Conservation (phyloP, 2,329 filamentous ascomycete genomes). For the Karstenula rhodostoma region DNA sequence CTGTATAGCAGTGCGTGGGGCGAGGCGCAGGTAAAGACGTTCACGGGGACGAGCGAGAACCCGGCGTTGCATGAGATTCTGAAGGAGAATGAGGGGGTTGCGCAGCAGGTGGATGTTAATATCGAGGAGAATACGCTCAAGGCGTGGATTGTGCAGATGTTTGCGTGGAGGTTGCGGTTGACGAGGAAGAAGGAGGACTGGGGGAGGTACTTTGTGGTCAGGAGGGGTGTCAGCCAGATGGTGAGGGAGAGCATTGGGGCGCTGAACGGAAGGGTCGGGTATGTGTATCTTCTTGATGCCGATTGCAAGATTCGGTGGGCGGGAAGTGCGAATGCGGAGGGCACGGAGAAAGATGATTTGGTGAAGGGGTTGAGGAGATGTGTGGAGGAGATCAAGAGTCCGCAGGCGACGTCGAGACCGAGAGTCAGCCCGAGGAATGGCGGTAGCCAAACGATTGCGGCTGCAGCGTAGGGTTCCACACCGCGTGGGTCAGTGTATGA, state of each 20-base stretch:
- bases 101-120: slow-evolving; percentile 87
- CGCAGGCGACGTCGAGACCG: slow-evolving; percentile 29
- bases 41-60: slow-evolving; percentile 70
- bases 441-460: not conserved
- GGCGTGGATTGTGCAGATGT: slow-evolving; percentile 64
- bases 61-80: slow-evolving; percentile 72
- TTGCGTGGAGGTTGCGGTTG: slow-evolving; percentile 60
- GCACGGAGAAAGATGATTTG: slow-evolving; percentile 72
- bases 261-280: slow-evolving; percentile 91
- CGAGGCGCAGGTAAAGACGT: slow-evolving; percentile 78
- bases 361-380: slow-evolving; percentile 70
- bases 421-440: not conserved
- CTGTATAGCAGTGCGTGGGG: slow-evolving; percentile 89
- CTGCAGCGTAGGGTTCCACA: not conserved
- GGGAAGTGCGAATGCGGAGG: slow-evolving; percentile 75
- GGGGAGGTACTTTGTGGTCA: slow-evolving; percentile 66
- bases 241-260: slow-evolving; percentile 70
- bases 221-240: slow-evolving; percentile 63
- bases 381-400: slow-evolving; percentile 48
- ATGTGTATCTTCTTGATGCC: slow-evolving; percentile 88
- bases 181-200: slow-evolving; percentile 61
- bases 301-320: slow-evolving; percentile 94
- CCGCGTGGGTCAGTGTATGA: not conserved
- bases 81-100: slow-evolving; percentile 59
- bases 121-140: slow-evolving; percentile 80